Conservation (phyloP, 352 stramenopile species). For the Thalassiosira pacifica region DNA sequence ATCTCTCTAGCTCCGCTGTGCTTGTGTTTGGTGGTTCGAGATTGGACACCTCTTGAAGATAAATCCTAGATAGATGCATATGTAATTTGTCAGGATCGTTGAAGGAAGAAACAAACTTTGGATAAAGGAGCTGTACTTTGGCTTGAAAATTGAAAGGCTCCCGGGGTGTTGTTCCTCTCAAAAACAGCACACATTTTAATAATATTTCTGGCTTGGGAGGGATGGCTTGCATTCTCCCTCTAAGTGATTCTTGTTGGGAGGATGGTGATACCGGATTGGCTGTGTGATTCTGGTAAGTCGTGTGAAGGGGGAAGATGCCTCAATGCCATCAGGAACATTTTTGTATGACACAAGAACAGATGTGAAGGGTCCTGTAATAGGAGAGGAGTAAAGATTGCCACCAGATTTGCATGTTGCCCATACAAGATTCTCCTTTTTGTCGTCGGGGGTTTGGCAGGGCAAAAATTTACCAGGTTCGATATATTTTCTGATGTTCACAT, state of each 20-base stretch:
- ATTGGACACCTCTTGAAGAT: constrained; percentile 1
- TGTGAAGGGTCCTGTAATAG: constrained; percentile 9
- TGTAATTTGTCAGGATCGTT: constrained; percentile 5
- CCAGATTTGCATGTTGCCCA: constrained; percentile 1
- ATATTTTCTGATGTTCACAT: constrained; percentile 15
- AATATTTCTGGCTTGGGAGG: not conserved
- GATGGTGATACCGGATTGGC: not conserved
- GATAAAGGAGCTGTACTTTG: not conserved
- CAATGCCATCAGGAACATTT: constrained; percentile 3
- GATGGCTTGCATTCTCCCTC: not conserved
- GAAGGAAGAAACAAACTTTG: not conserved
- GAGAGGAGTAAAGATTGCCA: not conserved
- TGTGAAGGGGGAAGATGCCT: not conserved
- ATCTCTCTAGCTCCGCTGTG: not conserved
- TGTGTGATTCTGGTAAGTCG: not conserved
- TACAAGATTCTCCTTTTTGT: constrained; percentile 27
- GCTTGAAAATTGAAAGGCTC: not conserved
- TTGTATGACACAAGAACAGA: constrained; percentile 12
- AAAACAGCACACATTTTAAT: not conserved
- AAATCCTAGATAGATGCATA: constrained; percentile 8
- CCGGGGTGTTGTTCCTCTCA: not conserved
- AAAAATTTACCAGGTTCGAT: constrained; percentile 20
- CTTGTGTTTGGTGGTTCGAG: constrained; percentile 10
- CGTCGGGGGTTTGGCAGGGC: not conserved
- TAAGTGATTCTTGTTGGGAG: not conserved